Evolutionary conservation across 2,329 filamentous ascomycete species (phyloP).

Genomic region (Neopestalotiopsis rosae): DNA sequence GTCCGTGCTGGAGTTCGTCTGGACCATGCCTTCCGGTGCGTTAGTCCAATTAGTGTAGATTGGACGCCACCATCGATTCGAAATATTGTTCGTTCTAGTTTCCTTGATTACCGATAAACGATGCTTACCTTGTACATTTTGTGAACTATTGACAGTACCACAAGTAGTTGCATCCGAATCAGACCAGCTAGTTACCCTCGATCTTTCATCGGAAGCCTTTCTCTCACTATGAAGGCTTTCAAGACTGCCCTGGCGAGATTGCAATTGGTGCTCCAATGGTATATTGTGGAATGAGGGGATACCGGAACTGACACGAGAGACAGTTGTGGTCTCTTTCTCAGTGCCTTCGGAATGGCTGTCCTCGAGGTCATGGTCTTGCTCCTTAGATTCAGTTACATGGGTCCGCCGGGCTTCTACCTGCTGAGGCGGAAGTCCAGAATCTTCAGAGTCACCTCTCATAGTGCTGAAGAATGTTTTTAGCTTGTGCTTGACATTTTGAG

Average conservation of each 20-base stretch:
- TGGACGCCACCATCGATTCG: constrained; percentile 30
- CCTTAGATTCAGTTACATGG: constrained; percentile 29
- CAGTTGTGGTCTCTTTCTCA: constrained; percentile 30
- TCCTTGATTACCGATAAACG: constrained; percentile 71
- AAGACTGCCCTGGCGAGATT: constrained; percentile 60
- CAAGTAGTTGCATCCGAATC: constrained; percentile 65
- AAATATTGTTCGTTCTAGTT: constrained; percentile 49
- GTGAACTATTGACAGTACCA: constrained; percentile 46
- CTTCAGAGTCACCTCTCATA: constrained; percentile 40
- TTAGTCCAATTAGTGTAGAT: not conserved
- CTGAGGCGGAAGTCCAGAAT: constrained; percentile 50
- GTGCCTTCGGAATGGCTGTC: constrained; percentile 22
- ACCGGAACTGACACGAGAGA: constrained; percentile 55
- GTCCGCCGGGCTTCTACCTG: constrained; percentile 54
- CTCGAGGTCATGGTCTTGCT: constrained; percentile 21
- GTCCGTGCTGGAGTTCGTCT: not conserved
- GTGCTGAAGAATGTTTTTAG: constrained; percentile 63
- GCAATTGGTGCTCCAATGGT: constrained; percentile 50
- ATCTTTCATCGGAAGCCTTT: constrained; percentile 55
- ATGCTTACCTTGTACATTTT: constrained; percentile 55
- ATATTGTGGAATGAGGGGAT: constrained; percentile 56
- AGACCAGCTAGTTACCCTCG: constrained; percentile 76
- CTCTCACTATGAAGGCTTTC: constrained; percentile 52
- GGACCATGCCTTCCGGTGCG: too few relatives aligned
- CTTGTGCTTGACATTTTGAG: constrained; percentile 64